phyloP scores from a whole-genome alignment of 352 stramenopile genomes.

The Globisporangium lucens region DNA sequence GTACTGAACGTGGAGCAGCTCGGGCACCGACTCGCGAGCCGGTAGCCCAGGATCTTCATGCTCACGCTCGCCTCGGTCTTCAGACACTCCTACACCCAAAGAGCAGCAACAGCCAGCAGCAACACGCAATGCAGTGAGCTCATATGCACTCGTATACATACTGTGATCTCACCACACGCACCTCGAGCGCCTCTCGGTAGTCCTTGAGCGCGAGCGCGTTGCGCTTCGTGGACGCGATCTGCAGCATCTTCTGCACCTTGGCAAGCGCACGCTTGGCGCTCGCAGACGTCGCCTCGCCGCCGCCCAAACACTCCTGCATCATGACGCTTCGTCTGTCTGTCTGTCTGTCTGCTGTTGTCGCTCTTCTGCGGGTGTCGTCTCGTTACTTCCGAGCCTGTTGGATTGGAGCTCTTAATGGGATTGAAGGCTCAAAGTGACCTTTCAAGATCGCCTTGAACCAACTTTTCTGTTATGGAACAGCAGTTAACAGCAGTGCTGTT shows the following conservation, averaged over 20 bases:
- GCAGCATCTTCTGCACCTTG: constrained; percentile 62
- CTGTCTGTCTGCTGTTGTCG: neutral
- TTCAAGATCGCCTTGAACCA: too few relatives aligned
- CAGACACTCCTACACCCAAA: constrained; percentile 47
- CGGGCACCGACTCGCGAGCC: constrained; percentile 49
- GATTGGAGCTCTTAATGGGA: too few relatives aligned
- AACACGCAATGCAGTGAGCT: too few relatives aligned
- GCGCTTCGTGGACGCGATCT: constrained; percentile 46
- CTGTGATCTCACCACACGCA: constrained; percentile 5
- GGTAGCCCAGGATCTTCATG: constrained; percentile 74
- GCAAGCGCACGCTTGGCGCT: constrained; percentile 45
- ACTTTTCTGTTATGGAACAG: too few relatives aligned
- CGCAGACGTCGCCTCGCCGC: constrained; percentile 38
- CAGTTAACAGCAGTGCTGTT: too few relatives aligned
- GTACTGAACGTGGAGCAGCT: constrained; percentile 57
- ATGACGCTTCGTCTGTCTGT: constrained; percentile 9
- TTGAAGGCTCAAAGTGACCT: too few relatives aligned
- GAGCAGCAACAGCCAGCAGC: neutral
- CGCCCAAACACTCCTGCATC: constrained; percentile 50
- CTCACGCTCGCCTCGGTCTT: constrained; percentile 49
- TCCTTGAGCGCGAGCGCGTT: constrained; percentile 57
- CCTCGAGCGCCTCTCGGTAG: constrained; percentile 58
- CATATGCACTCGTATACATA: neutral
- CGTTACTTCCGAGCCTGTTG: neutral
- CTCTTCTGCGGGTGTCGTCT: neutral